phyloP scores from a whole-genome alignment of 2,329 filamentous ascomycete species.

The Trichoderma citrinoviride region DNA sequence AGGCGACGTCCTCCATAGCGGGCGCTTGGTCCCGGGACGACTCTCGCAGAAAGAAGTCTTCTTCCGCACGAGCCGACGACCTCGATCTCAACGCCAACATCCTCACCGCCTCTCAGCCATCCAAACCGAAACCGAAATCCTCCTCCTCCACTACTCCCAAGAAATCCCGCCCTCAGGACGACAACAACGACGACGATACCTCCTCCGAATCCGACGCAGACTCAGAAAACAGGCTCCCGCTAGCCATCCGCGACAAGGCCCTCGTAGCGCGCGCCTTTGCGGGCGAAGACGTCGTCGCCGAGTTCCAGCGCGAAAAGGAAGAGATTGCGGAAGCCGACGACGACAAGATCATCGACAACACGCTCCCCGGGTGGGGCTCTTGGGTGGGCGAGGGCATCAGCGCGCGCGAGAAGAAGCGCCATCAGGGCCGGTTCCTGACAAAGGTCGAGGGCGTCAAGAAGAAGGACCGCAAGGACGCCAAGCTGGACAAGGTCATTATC shows the following conservation, averaged over 20 bases:
- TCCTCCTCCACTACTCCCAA: neutral
- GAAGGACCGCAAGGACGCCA: constrained; percentile 75
- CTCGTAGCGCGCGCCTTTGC: constrained; percentile 84
- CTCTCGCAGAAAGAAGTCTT: constrained; percentile 38
- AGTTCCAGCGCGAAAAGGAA: constrained; percentile 79
- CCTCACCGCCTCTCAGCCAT: constrained; percentile 32
- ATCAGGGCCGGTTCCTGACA: constrained; percentile 60
- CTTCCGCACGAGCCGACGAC: constrained; percentile 34
- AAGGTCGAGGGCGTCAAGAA: constrained; percentile 72
- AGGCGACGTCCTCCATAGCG: constrained; percentile 31
- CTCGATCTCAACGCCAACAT: constrained; percentile 42
- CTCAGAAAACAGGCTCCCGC: constrained; percentile 50
- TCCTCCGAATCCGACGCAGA: constrained; percentile 49
- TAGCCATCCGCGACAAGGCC: constrained; percentile 59
- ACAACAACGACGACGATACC: constrained; percentile 28
- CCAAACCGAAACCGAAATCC: constrained; percentile 32
- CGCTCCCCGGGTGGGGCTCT: constrained; percentile 90
- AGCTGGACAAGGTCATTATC: constrained; percentile 81
- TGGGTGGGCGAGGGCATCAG: constrained; percentile 86
- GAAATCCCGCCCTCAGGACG: constrained; percentile 8
- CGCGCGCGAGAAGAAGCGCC: constrained; percentile 63
- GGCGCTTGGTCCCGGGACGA: constrained; percentile 45
- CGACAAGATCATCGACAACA: constrained; percentile 76
- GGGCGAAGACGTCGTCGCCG: constrained; percentile 76
- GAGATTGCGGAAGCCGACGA: constrained; percentile 71